Base-by-base conservation (phyloP, 1,284 basidiomycete genomes). In the Puccinia hordei region DNA sequence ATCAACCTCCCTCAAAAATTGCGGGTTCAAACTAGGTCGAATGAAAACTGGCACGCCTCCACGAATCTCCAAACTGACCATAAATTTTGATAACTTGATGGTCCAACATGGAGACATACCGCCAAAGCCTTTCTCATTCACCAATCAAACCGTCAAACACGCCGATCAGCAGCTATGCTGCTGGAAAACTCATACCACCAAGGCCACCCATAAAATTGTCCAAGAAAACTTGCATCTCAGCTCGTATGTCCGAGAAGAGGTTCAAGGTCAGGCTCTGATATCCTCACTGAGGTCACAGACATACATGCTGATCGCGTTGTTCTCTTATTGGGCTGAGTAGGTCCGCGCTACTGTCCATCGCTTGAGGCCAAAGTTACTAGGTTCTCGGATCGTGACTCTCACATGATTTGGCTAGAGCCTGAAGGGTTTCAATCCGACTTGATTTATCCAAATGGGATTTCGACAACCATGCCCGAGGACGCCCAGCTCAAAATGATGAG, bases 41-140 rank as follows among this genome's bases (percentile, higher is more conserved):
- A 87, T 95, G 74, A 93, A 95, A 87, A 96, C 94, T 0, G 94
- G 94, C 2, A 96, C 94, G 0, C 94, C 94, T 19, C 92, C 94
- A 0, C 88, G 94, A 9, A 87, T 96, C 9, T 90, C 90, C 65
- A 89, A 89, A 38, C 88, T 86, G 5, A 91, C 91, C 3, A 93
- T 95, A 73, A 86, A 92, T 83, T 93, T 92, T 81, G 86, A 85
- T 9, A 87, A 87, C 9, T 86, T 93, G 83, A 87, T 85, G 38
- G 86, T 84, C 73, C 92, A 93, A 84, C 85, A 88, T 4, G 92
- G 73, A 76, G 82, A 78, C 46, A 46, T 17, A 41, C 71, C 49
- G 44, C 81, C 81, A 22, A 35, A 61, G n/a, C 81, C 82, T 15
- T 83, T 83, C 61, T 82, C 82, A 27, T 83, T 82, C 44, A 83